phyloP scores from a whole-genome alignment of 2,329 filamentous ascomycete species.

The Fusarium sp. region DNA sequence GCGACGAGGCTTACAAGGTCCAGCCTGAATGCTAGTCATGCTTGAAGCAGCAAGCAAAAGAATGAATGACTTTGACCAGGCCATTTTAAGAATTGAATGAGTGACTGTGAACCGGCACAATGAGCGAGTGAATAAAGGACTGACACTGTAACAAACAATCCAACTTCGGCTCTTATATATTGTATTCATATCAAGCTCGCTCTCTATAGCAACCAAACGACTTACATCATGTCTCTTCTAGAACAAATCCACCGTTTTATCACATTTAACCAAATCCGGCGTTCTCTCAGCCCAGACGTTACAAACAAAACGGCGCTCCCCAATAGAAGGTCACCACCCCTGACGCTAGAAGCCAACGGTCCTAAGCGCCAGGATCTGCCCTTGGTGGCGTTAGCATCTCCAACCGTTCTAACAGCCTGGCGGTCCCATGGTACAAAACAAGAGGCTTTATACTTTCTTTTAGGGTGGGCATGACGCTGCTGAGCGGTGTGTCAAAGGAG shows the following conservation, averaged over 20 bases:
- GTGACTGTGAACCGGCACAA: slow-evolving; percentile 12
- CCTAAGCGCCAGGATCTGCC: slow-evolving; percentile 27
- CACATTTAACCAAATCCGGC: slow-evolving; percentile 26
- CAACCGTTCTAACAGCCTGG: slow-evolving; percentile 8
- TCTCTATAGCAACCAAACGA: not conserved
- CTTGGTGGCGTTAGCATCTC: slow-evolving; percentile 23
- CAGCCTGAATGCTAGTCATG: slow-evolving; percentile 7
- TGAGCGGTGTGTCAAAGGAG: not conserved
- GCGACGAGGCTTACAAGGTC: slow-evolving; percentile 29
- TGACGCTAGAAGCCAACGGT: slow-evolving; percentile 23
- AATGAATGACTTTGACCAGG: slow-evolving; percentile 29
- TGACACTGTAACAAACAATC: not conserved
- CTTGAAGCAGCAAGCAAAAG: slow-evolving; percentile 13
- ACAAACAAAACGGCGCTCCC: slow-evolving; percentile 11
- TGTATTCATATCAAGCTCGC: slow-evolving; percentile 2
- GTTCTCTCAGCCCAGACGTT: slow-evolving; percentile 13
- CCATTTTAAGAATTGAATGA: slow-evolving; percentile 21
- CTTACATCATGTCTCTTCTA: slow-evolving; percentile 15
- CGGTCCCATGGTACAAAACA: not conserved
- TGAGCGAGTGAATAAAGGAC: slow-evolving; percentile 1
- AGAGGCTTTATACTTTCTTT: slow-evolving; percentile 9
- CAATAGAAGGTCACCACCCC: slow-evolving; percentile 11
- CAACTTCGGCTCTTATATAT: not conserved
- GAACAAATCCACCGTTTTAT: slow-evolving; percentile 4
- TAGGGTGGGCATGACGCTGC: not conserved